Evolutionary conservation across 169 alveolate species (phyloP).

Genomic region (Cryptosporidium viatorum): DNA sequence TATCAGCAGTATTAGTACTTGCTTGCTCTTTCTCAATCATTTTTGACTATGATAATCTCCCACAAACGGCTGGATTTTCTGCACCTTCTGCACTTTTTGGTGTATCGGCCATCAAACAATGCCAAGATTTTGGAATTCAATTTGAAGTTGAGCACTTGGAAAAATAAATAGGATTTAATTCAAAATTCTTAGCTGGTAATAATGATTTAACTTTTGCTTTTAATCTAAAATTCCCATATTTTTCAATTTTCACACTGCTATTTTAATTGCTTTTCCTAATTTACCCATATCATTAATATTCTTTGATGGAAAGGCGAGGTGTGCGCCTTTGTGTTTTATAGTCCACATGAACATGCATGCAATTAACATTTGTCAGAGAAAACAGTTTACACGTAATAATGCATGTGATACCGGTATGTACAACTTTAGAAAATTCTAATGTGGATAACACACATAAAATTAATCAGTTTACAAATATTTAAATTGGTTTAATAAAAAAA

Average conservation of each 20-base stretch:
- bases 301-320: too few species aligned
- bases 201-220: background rate
- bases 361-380: too few species aligned
- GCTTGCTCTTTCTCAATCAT: constrained; percentile 36
- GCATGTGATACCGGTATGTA: background rate
- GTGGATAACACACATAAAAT: background rate
- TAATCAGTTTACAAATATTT: background rate
- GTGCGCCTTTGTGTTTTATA: background rate
- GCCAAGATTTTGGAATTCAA: constrained; percentile 67
- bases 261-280: background rate
- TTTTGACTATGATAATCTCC: constrained; percentile 32
- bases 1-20: constrained; percentile 18
- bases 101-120: constrained; percentile 33
- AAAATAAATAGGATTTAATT: background rate
- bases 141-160: constrained; percentile 43
- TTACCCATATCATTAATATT: background rate
- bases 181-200: background rate
- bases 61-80: constrained; percentile 59
- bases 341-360: background rate
- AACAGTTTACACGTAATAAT: too few species aligned
- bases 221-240: background rate
- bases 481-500: background rate
- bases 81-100: constrained; percentile 50
- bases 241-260: background rate
- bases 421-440: background rate